These are phyloP conservation scores for Aurifilum marmelostoma DNA, from an alignment of 2,329 filamentous ascomycete genomes.

Conservation along the genomic window DNA sequence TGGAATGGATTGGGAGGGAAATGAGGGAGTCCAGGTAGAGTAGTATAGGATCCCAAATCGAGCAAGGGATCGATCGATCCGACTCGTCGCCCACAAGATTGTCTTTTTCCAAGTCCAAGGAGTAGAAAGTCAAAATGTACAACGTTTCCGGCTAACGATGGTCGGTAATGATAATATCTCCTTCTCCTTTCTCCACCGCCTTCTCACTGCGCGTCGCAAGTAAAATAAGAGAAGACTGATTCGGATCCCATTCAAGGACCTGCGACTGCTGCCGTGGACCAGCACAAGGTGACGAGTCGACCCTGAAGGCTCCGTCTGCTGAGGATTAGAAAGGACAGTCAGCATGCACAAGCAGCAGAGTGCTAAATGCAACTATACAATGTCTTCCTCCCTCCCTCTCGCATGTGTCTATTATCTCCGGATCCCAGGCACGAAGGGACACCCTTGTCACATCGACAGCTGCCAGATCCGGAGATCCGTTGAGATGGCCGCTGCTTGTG, in stretches of 20 bases:
- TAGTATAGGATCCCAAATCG: background rate
- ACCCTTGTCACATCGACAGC: conserved; percentile 20
- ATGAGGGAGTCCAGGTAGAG: background rate
- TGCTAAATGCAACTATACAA: conserved; percentile 15
- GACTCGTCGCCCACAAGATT: background rate
- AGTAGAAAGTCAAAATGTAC: background rate
- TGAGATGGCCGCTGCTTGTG: conserved; percentile 13
- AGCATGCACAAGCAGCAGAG: conserved; percentile 8
- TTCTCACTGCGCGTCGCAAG: background rate
- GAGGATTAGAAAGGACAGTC: conserved; percentile 1
- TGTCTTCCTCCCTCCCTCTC: background rate
- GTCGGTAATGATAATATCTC: conserved; percentile 1
- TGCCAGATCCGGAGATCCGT: conserved; percentile 10
- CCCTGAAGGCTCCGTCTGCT: background rate
- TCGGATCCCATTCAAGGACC: background rate
- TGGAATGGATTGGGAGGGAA: background rate
- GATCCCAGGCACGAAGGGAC: conserved; percentile 19
- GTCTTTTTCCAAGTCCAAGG: background rate
- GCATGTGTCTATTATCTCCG: background rate
- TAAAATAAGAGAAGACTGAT: background rate
- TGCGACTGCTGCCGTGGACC: background rate
- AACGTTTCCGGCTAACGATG: background rate
- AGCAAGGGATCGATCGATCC: background rate
- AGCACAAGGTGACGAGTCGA: conserved; percentile 5
- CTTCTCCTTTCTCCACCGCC: background rate